These are phyloP conservation scores for Podila epigama DNA, from an alignment of 192 early-diverging fungal genomes.

Conservation along the genomic window DNA sequence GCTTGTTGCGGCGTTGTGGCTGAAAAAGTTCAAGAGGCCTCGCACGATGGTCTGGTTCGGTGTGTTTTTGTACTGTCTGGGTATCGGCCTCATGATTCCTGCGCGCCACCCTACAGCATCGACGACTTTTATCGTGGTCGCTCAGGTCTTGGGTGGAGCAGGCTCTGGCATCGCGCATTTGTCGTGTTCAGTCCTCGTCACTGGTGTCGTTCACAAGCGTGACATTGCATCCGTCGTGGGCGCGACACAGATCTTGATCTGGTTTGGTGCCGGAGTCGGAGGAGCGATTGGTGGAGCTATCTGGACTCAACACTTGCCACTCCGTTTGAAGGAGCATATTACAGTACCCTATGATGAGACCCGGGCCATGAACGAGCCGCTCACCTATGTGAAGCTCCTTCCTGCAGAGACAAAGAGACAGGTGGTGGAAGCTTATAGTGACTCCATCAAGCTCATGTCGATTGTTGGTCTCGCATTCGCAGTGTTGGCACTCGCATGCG, in stretches of 20 bases:
- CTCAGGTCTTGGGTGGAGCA: neutral
- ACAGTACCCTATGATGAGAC: neutral
- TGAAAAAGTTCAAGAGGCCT: neutral
- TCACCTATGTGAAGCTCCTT: neutral
- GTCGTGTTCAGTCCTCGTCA: neutral
- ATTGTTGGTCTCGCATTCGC: neutral
- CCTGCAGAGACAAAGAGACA: neutral
- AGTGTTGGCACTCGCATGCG: neutral
- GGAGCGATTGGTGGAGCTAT: neutral
- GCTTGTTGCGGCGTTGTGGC: neutral
- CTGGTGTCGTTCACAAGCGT: neutral
- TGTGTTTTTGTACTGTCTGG: neutral
- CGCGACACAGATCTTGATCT: neutral
- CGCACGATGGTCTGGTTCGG: constrained; percentile 1
- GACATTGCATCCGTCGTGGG: neutral
- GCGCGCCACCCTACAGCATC: neutral
- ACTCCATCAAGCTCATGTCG: neutral
- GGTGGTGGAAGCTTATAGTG: neutral
- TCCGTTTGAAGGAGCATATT: neutral
- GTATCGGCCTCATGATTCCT: constrained; percentile 1
- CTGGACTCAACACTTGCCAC: neutral
- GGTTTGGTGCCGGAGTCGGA: neutral
- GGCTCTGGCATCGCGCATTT: neutral
- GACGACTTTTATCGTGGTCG: neutral
- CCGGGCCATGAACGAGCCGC: neutral